These are phyloP conservation scores for Musa troglodytarum DNA, from an alignment of 176 grass and related monocot species.

Conservation along the genomic window DNA sequence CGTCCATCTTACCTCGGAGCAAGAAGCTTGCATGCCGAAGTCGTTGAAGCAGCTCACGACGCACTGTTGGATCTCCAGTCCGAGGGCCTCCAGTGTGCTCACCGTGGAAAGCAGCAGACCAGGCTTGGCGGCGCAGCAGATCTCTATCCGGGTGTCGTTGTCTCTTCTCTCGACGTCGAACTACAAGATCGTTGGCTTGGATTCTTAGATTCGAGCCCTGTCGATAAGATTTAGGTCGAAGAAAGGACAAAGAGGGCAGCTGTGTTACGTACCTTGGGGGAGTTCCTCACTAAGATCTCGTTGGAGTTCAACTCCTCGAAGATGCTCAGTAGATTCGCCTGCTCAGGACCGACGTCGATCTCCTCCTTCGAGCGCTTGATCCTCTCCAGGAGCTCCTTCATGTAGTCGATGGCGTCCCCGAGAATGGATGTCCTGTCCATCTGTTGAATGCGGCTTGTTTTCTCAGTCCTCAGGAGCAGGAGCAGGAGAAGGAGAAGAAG, in stretches of 20 bases:
- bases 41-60: slow-evolving; percentile 98
- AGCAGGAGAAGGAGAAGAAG: not conserved
- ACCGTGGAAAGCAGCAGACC: slow-evolving; percentile 82
- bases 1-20: slow-evolving; percentile 46
- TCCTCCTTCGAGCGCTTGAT: slow-evolving; percentile 72
- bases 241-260: no score
- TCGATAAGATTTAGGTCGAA: no score
- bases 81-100: slow-evolving; percentile 77
- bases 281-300: slow-evolving; percentile 87
- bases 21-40: slow-evolving; percentile 92
- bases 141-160: slow-evolving; percentile 70
- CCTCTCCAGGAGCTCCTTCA: slow-evolving; percentile 98
- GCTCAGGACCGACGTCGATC: slow-evolving; percentile 27
- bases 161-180: slow-evolving; percentile 89
- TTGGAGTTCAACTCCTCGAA: slow-evolving; percentile 68
- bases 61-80: slow-evolving; percentile 93
- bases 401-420: slow-evolving; percentile 98
- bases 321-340: slow-evolving; percentile 47
- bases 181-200: slow-evolving; percentile 6
- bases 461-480: not conserved
- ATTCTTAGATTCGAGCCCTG: no score
- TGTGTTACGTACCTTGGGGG: slow-evolving; percentile 43
- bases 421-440: slow-evolving; percentile 98
- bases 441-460: slow-evolving; percentile 18
- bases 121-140: slow-evolving; percentile 79